phyloP scores from a whole-genome alignment of 2,329 filamentous ascomycete species.

The Fusarium cicatricum region DNA sequence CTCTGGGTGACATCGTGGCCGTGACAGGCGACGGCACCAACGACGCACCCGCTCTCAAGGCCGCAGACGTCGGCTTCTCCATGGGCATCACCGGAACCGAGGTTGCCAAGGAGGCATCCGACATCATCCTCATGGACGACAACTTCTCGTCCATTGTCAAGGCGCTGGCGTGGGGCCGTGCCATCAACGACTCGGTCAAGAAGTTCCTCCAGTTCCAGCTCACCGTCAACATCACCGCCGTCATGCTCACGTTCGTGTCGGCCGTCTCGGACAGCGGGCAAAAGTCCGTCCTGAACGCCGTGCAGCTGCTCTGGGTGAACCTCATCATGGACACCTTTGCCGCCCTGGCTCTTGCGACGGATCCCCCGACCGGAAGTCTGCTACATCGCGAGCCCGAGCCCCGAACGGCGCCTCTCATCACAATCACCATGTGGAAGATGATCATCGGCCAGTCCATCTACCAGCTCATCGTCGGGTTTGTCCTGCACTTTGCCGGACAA shows the following conservation, averaged over 20 bases:
- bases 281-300: conserved; percentile 70
- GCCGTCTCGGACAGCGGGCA: conserved; percentile 61
- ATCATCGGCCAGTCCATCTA: conserved; percentile 68
- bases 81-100: conserved; percentile 74
- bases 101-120: conserved; percentile 70
- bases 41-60: conserved; percentile 71
- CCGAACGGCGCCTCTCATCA: conserved; percentile 77
- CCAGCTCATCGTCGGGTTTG: conserved; percentile 65
- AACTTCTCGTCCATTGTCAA: conserved; percentile 73
- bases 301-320: conserved; percentile 74
- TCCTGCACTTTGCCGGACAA: conserved; percentile 67
- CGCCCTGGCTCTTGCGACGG: conserved; percentile 69
- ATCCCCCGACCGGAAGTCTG: conserved; percentile 65
- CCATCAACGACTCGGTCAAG: conserved; percentile 72
- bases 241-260: conserved; percentile 70
- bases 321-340: conserved; percentile 75
- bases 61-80: conserved; percentile 72
- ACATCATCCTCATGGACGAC: conserved; percentile 72
- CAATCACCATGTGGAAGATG: conserved; percentile 74
- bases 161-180: conserved; percentile 71
- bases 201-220: conserved; percentile 76
- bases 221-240: conserved; percentile 75
- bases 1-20: conserved; percentile 71
- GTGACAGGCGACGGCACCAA: conserved; percentile 74
- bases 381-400: conserved; percentile 60